These are phyloP conservation scores for Globisporangium heterothallicum DNA, from an alignment of 352 stramenopile species.

Conservation along the genomic window DNA sequence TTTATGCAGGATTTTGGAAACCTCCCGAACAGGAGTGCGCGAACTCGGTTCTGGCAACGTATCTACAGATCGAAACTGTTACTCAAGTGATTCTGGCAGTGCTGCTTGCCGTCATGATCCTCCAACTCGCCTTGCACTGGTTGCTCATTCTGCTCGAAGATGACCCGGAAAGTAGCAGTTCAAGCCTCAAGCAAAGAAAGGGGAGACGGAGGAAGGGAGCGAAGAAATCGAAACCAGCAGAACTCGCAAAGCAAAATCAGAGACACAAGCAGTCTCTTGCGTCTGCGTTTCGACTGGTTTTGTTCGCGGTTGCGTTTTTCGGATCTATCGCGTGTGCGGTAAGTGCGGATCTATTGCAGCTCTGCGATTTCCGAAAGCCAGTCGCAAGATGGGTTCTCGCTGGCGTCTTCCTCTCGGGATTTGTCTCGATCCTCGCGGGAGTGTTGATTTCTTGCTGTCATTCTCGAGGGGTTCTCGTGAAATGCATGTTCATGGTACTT, in stretches of 20 bases:
- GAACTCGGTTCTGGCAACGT: not conserved
- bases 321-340: constrained; percentile 14
- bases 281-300: not conserved
- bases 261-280: not conserved
- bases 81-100: not conserved
- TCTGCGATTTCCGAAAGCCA: constrained; percentile 13
- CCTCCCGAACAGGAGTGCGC: constrained; percentile 9
- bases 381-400: constrained; percentile 3
- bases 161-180: not conserved
- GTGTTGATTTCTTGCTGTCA: constrained; percentile 20
- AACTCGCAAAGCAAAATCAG: not conserved
- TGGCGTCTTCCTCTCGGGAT: constrained; percentile 2
- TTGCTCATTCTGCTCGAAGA: constrained; percentile 5
- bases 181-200: not conserved
- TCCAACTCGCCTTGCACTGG: constrained; percentile 7
- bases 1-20: constrained; percentile 28
- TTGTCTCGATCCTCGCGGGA: not conserved
- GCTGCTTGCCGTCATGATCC: constrained; percentile 4
- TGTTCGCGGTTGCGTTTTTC: constrained; percentile 1
- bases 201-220: not conserved
- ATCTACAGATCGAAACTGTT: constrained; percentile 2
- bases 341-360: constrained; percentile 20
- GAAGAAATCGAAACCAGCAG: not conserved
- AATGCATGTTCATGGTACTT: constrained; percentile 25
- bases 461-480: constrained; percentile 14